These are phyloP conservation scores for Alternaria tenuissima DNA, from an alignment of 2,329 filamentous ascomycete genomes.

Conservation along the genomic window DNA sequence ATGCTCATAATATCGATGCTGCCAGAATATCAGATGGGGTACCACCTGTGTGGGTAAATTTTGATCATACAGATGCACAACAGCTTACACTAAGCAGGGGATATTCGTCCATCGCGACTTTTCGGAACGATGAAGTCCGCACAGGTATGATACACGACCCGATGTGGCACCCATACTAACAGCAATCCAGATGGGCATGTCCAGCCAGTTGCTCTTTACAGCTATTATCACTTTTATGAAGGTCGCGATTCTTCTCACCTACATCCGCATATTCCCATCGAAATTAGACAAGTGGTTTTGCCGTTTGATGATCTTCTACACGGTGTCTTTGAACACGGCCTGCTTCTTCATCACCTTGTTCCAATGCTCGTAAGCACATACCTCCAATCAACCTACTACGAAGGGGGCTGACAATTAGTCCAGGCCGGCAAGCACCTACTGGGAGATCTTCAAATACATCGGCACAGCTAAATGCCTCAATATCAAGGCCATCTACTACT, in stretches of 20 bases:
- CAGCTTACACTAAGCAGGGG: constrained; percentile 25
- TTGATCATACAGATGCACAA: background rate
- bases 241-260: constrained; percentile 35
- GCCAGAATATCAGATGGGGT: constrained; percentile 38
- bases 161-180: constrained; percentile 1
- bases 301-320: constrained; percentile 33
- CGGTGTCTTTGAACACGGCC: constrained; percentile 24
- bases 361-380: constrained; percentile 37
- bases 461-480: constrained; percentile 31
- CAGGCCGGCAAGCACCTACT: constrained; percentile 33
- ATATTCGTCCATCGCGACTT: constrained; percentile 26
- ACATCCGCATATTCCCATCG: constrained; percentile 38
- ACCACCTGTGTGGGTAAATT: constrained; percentile 34
- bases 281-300: constrained; percentile 42
- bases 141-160: constrained; percentile 19
- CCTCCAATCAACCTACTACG: background rate
- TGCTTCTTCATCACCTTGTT: constrained; percentile 39
- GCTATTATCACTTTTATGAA: constrained; percentile 38
- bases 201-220: constrained; percentile 35
- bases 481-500: constrained; percentile 37
- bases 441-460: constrained; percentile 37
- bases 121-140: constrained; percentile 28
- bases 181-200: constrained; percentile 30
- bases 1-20: constrained; percentile 37
- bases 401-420: background rate